Percentiles rank a stretch among this genome's conserved stretches.
phyloP scores from a whole-genome alignment of 108 stramenopile genomes.

The Skeletonema marinoi region DNA sequence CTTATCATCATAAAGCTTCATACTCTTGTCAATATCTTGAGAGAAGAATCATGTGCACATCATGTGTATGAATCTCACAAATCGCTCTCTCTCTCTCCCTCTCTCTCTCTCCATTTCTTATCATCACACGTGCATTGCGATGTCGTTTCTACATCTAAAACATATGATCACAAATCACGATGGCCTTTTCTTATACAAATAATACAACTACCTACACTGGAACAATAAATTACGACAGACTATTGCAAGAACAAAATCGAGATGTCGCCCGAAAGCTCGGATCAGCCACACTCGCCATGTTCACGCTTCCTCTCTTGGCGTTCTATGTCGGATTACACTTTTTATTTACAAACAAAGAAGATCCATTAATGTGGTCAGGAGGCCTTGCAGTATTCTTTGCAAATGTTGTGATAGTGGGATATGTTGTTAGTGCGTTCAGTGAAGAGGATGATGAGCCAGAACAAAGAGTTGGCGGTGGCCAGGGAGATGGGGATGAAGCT shows the following conservation, averaged over 20 bases:
- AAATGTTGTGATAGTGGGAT: slow-evolving; percentile 52
- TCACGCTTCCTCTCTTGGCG: slow-evolving; percentile 38
- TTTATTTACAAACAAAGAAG: slow-evolving; percentile 42
- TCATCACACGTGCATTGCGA: neutral
- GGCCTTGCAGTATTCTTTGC: slow-evolving; percentile 34
- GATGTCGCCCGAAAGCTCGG: slow-evolving; percentile 43
- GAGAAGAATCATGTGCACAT: neutral
- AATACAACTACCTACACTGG: neutral
- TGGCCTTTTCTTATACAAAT: neutral
- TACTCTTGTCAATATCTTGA: neutral
- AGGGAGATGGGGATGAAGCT: slow-evolving; percentile 27
- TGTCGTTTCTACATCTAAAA: neutral
- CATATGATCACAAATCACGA: neutral
- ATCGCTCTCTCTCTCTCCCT: too few species aligned
- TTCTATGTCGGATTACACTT: slow-evolving; percentile 45
- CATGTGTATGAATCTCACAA: neutral
- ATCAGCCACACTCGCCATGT: slow-evolving; percentile 43
- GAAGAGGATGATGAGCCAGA: slow-evolving; percentile 38
- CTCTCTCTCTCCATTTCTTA: neutral
- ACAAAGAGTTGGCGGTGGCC: neutral
- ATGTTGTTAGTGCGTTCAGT: slow-evolving; percentile 43
- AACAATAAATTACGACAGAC: neutral
- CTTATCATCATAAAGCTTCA: neutral
- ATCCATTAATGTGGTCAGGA: slow-evolving; percentile 50
- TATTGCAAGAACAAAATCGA: slow-evolving; percentile 48